Evolutionary conservation across 2,329 filamentous ascomycete genomes (phyloP), one percentile per base, ranked within the genome.

Genomic region (Pseudogymnoascus sp.): DNA sequence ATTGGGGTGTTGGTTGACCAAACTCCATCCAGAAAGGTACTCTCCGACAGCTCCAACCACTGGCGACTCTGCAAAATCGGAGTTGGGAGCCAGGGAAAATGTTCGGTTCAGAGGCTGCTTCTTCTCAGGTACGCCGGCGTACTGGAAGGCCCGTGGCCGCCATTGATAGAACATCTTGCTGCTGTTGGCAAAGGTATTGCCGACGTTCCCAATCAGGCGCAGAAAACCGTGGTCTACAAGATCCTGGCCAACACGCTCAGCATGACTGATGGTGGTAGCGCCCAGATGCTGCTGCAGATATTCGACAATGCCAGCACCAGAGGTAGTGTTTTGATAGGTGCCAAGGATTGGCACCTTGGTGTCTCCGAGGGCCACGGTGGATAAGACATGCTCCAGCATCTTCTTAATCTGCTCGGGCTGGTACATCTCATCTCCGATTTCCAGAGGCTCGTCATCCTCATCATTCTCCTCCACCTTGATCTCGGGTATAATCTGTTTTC

Each of bases 141-240:
- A 75, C 72, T 96, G 87, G 78, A 97, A 99, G 4, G 90, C 88
- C 78, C 91, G 96, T 6, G 93, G 86, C 62, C 91, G 88, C 95
- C 95, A 99, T 75, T 99, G 95, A 75, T 99, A 99, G 74, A 90
- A 93, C 86, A 97, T 89, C 76, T 89, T 91, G 67, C 93, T 96
- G 80, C 93, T 97, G 78, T 99, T 99, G 70, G 93, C 93, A 74
- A 99, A 99, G 1, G 89, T 91, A 77, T 85, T 97, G 65, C 95
- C 95, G 62, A 99, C 93, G 71, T 95, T 97, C 67, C 95, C 95
- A 66, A 99, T 86, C 62, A 99, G 81, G 61, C 95, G 87, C 72
- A 99, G 79, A 73, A 97, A 93, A 38, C 95, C 93, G 72, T 90
- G 86, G 29, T 85, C 80, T 61, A 97, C 87, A 68, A 99, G 81